Evolutionary conservation across 2,329 filamentous ascomycete genomes (phyloP).

Genomic region (Orbilia ellipsospora): DNA sequence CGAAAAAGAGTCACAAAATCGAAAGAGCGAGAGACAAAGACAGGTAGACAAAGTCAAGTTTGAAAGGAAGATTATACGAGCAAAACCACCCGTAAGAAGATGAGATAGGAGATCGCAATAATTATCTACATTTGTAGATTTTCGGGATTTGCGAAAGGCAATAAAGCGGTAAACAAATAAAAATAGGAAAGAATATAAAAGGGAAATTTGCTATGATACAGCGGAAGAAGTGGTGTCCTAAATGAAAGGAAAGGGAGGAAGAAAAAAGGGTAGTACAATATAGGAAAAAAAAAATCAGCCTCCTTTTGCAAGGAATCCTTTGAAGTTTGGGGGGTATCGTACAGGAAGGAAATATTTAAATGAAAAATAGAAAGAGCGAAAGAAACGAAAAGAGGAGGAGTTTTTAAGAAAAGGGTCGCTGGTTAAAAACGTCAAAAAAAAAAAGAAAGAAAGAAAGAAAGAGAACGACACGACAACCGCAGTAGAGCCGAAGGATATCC

Average conservation of each 20-base stretch:
- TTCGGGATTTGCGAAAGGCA: conserved; percentile 4
- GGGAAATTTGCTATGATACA: conserved; percentile 41
- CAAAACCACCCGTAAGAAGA: conserved; percentile 57
- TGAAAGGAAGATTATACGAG: conserved; percentile 55
- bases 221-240: conserved; percentile 25
- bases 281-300: neutral
- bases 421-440: conserved; percentile 23
- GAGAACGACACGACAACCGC: neutral
- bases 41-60: conserved; percentile 3
- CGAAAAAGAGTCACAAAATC: neutral
- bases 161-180: neutral
- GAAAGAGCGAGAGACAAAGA: conserved; percentile 48
- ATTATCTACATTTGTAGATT: conserved; percentile 35
- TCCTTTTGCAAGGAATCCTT: conserved; percentile 28
- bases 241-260: neutral
- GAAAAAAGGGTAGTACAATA: conserved; percentile 42
- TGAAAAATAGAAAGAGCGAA: conserved; percentile 8
- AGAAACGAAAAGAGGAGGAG: neutral
- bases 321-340: conserved; percentile 49
- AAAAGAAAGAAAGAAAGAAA: conserved; percentile 18
- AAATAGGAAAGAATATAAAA: conserved; percentile 44
- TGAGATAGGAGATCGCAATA: conserved; percentile 25
- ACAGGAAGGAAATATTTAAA: conserved; percentile 31
- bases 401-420: conserved; percentile 11
- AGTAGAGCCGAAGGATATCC: neutral